Evolutionary conservation across 139 green algal genomes (phyloP).

Genomic region (Yamagishiella unicocca): DNA sequence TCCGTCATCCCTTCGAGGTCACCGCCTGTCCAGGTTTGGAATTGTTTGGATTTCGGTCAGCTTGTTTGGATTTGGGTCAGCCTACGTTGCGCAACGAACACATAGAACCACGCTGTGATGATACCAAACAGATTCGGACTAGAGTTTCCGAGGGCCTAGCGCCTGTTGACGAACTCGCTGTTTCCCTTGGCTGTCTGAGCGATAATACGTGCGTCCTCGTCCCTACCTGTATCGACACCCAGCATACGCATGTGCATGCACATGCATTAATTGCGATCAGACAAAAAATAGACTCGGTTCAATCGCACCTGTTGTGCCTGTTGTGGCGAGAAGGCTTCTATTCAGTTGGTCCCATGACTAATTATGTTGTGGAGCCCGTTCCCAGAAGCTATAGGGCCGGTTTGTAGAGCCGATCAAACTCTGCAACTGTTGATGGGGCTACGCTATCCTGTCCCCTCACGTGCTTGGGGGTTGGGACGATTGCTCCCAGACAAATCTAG

Average conservation of each 20-base stretch:
- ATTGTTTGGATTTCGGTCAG: too few relatives aligned
- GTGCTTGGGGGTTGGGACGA: constrained; percentile 50
- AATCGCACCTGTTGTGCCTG: too few relatives aligned
- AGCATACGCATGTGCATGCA: background rate
- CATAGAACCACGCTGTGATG: constrained; percentile 65
- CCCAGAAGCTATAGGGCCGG: constrained; percentile 57
- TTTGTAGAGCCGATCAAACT: constrained; percentile 38
- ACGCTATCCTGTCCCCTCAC: constrained; percentile 51
- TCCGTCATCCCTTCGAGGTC: too few relatives aligned
- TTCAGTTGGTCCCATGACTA: constrained; percentile 77
- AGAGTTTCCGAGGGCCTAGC: constrained; percentile 85
- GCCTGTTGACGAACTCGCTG: constrained; percentile 72
- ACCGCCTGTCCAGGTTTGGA: too few relatives aligned
- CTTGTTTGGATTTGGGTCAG: too few relatives aligned
- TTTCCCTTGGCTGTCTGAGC: constrained; percentile 92
- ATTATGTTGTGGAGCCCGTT: constrained; percentile 53
- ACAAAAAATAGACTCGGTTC: too few relatives aligned
- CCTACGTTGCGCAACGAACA: too few relatives aligned
- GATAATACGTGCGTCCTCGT: constrained; percentile 15
- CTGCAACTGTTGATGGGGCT: constrained; percentile 38
- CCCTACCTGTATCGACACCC: too few relatives aligned
- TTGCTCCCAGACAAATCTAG: constrained; percentile 51
- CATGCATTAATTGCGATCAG: background rate
- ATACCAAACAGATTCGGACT: constrained; percentile 79
- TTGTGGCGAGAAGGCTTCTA: constrained; percentile 75